Percentiles rank a stretch among this genome's conserved stretches.
These are phyloP conservation scores for Lachnellula willkommii DNA, from an alignment of 2,329 filamentous ascomycete species.

Conservation along the genomic window DNA sequence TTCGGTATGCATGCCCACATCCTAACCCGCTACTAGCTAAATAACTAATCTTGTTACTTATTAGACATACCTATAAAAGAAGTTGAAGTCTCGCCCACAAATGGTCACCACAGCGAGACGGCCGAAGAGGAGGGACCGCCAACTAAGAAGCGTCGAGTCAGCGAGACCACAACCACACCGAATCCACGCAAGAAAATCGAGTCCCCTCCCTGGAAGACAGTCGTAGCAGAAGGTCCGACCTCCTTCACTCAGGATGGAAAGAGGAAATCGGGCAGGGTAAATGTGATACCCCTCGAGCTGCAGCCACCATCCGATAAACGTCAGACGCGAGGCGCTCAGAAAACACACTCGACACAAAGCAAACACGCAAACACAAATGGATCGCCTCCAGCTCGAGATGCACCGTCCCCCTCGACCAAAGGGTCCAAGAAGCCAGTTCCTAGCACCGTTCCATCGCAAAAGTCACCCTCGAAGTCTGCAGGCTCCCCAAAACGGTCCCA, in stretches of 20 bases:
- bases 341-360: constrained; percentile 24
- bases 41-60: constrained; percentile 11
- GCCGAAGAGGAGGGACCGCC: constrained; percentile 44
- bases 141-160: constrained; percentile 60
- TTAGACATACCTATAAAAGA: constrained; percentile 22
- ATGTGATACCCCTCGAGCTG: constrained; percentile 48
- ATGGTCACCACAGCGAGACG: constrained; percentile 26
- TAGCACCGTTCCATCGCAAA: constrained; percentile 16
- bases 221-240: constrained; percentile 79
- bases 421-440: constrained; percentile 18
- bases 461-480: constrained; percentile 21
- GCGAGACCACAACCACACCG: constrained; percentile 43
- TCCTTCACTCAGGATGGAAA: constrained; percentile 71
- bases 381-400: constrained; percentile 17
- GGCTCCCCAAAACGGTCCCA: constrained; percentile 27
- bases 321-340: constrained; percentile 44
- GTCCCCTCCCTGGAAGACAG: constrained; percentile 92
- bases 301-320: constrained; percentile 47
- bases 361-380: constrained; percentile 24
- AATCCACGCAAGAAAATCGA: constrained; percentile 46
- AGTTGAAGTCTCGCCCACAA: constrained; percentile 27
- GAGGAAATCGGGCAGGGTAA: constrained; percentile 61
- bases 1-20: constrained; percentile 20
- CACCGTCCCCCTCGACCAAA: constrained; percentile 16
- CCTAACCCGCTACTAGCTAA: neutral